Base-by-base conservation (phyloP, 768 basidiomycete species). In the Clavaria fumosa region DNA sequence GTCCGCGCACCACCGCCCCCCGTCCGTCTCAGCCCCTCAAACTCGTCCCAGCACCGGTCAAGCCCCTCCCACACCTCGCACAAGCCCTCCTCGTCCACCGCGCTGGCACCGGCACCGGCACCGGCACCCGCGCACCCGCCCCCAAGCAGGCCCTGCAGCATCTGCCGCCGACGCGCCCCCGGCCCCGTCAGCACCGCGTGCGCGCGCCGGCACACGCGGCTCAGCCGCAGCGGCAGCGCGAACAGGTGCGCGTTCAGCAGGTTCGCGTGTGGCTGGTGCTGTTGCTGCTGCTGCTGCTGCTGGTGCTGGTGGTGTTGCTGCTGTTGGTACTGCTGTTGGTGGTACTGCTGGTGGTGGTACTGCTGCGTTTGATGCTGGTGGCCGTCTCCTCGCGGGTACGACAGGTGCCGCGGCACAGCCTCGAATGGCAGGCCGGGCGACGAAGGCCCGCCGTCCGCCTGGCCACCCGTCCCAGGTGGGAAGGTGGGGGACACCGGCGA, bases 41-140 rank as follows among this genome's bases (percentile, higher is more conserved):
- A 77, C 30, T 88, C 83, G 23, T 79, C 69, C 88, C 86, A 91
- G 46, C 75, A 84, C 28, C 60, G 60, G 43, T 86, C 83, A 7
- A 95, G 70, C 20, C 70, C 69, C 20, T 78, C 72, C 90, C 89
- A 96, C n/a, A 85, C 77, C 41, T 78, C 71, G 18, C 72, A 63
- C 56, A 96, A 66, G 2, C 66, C 65, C 23, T 69, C 63, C 20
- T 70, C 73, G 46, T 82, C 73, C 18, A 89, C 56, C 22, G 66
- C 43, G n/a, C 3, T 47, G 56, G 21, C 65, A 17, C 66, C n/a
- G n/a, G n/a, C n/a, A n/a, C n/a, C n/a, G n/a, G n/a, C n/a, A n/a
- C n/a, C n/a, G n/a, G n/a, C n/a, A n/a, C n/a, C 71, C 60, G 30
- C 15, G 17, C 33, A 36, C 31, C 19, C 35, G 20, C 15, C 40